Evolutionary conservation across 75 land plant genomes (phyloP), one percentile per base, ranked within the genome.

Genomic region (Larix kaempferi): DNA sequence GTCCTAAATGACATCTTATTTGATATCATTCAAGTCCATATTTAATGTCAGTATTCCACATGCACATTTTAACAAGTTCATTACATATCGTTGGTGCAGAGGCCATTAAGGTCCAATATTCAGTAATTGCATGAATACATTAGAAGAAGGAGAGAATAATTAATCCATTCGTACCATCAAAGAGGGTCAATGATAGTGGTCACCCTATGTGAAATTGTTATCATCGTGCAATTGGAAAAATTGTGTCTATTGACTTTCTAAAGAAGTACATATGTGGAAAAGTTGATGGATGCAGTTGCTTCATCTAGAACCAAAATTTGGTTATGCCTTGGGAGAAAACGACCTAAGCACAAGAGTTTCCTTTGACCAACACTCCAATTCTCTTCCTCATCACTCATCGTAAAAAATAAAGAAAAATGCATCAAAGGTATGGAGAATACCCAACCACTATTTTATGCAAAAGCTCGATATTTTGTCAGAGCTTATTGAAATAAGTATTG

Each of bases 331-430:
- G 93, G 85, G 6, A 95, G 81, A 6, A 92, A 96, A 22, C 98
- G 80, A 0, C 96, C 96, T 26, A 95, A 86, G 79, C 96, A 95
- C 57, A 93, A 88, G 25, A 95, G 96, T 73, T 95, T 96, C 16
- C 96, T 89, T 77, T 95, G 98, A 66, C 98, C 98, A 27, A 77
- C 94, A 63, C 98, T 95, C 98, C 98, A 95, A 61, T 95, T 93
- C 57, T 90, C 90, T 1, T 96, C 98, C 61, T 95, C 91, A 44
- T 95, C 96, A 33, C 84, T 82, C 61, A 95, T 96, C 93, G 89
- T 25, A 23, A 23, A 7, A 23, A 33, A 33, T 12, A 19, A 41
- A 72, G 41, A 21, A 17, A 16, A 72, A 22, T n/a, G 27, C 3
- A 17, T 37, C 2, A 71, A 12, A 3, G 33, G 6, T 58, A 80